Conservation (phyloP, 345 rosid genomes). For the Psidium friedrichsthalianum region DNA sequence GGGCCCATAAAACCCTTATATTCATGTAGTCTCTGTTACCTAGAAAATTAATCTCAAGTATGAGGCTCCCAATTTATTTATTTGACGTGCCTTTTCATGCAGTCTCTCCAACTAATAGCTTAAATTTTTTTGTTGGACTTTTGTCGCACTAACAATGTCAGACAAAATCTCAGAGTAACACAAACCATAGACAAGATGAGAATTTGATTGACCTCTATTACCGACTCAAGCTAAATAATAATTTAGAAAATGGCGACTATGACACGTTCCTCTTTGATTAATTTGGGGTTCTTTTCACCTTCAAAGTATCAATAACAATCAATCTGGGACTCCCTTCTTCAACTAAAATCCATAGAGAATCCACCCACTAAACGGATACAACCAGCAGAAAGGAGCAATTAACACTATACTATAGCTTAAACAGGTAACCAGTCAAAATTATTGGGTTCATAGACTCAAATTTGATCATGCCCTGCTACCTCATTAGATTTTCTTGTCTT, state of each 20-base stretch:
- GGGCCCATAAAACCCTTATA: neutral
- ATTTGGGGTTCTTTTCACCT: neutral
- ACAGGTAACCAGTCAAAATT: neutral
- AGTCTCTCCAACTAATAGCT: neutral
- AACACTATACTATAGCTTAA: neutral
- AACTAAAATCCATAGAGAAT: neutral
- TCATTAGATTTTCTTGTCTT: neutral
- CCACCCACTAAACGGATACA: neutral
- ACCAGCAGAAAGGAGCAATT: neutral
- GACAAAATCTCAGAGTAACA: neutral
- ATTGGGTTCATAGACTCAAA: neutral
- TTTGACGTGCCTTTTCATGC: neutral
- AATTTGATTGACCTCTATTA: neutral
- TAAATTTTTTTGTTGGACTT: neutral
- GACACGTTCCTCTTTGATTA: neutral
- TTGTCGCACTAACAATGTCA: neutral
- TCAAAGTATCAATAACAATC: neutral
- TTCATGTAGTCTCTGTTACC: neutral
- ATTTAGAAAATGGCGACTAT: neutral
- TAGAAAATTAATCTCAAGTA: neutral
- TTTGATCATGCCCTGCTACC: neutral
- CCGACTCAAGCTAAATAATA: neutral
- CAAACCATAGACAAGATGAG: neutral
- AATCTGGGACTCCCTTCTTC: neutral
- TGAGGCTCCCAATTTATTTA: neutral